Evolutionary conservation across 768 basidiomycete species (phyloP).

Genomic region (Xerocomellus amylosporus): DNA sequence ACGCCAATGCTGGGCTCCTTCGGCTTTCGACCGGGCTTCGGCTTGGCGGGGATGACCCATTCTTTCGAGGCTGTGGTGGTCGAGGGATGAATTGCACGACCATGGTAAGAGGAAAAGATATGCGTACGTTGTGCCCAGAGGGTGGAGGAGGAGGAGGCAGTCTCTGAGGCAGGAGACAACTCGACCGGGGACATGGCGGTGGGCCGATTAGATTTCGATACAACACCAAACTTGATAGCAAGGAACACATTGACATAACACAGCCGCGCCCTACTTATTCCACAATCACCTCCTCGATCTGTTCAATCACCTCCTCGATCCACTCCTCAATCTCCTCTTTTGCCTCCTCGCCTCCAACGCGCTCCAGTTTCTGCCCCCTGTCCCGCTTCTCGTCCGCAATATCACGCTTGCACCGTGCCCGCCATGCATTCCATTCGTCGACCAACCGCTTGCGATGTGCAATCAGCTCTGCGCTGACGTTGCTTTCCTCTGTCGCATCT

Average conservation of each 20-base stretch:
- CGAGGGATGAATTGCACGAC: neutral
- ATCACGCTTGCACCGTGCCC: constrained; percentile 65
- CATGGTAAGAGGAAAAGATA: neutral
- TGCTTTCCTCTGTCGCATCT: constrained; percentile 92
- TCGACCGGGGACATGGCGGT: constrained; percentile 29
- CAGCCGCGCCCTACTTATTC: constrained; percentile 40
- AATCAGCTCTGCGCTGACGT: constrained; percentile 89
- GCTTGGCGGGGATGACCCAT: constrained; percentile 84
- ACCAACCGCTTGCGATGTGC: constrained; percentile 87
- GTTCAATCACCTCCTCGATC: constrained; percentile 91
- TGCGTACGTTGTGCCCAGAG: constrained; percentile 74
- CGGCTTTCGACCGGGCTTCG: constrained; percentile 85
- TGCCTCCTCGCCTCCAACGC: constrained; percentile 47
- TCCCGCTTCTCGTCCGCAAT: constrained; percentile 52
- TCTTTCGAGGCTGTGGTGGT: constrained; percentile 69
- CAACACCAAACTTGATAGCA: neutral
- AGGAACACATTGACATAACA: neutral
- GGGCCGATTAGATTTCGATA: constrained; percentile 30
- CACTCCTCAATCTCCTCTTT: constrained; percentile 93
- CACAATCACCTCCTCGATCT: constrained; percentile 78
- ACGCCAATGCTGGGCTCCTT: constrained; percentile 46
- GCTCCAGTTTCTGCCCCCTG: constrained; percentile 34
- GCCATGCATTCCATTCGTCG: constrained; percentile 99
- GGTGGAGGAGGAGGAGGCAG: constrained; percentile 46
- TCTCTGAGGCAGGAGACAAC: constrained; percentile 28